phyloP scores from a whole-genome alignment of 257 asterid species.

The Marsdenia floribunda region DNA sequence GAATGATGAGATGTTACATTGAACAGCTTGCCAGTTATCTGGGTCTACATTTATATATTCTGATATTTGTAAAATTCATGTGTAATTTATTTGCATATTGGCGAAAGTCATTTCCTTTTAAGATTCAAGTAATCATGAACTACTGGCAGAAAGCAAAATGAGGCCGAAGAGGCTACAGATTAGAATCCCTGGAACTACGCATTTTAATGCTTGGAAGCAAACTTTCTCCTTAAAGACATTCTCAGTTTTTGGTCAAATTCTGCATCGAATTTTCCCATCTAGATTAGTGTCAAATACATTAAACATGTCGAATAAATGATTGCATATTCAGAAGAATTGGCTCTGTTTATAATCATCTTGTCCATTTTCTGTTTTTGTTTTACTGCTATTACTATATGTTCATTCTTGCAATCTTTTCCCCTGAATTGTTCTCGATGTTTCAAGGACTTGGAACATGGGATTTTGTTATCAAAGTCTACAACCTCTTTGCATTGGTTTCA shows the following conservation, averaged over 20 bases:
- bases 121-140: neutral
- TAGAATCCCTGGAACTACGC: neutral
- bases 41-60: neutral
- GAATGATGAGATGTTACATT: neutral
- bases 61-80: neutral
- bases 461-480: neutral
- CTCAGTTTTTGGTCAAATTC: neutral
- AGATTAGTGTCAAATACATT: neutral
- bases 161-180: neutral
- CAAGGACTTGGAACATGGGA: neutral
- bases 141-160: neutral
- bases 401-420: neutral
- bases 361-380: neutral
- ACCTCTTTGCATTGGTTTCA: neutral
- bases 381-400: neutral
- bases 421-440: neutral
- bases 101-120: neutral
- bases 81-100: neutral
- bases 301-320: neutral
- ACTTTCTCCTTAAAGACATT: neutral
- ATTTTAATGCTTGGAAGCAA: neutral
- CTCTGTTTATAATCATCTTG: neutral
- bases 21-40: neutral
- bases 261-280: neutral
- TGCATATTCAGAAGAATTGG: neutral